phyloP scores from a whole-genome alignment of 2,329 filamentous ascomycete genomes.

The Diaporthe sp. region DNA sequence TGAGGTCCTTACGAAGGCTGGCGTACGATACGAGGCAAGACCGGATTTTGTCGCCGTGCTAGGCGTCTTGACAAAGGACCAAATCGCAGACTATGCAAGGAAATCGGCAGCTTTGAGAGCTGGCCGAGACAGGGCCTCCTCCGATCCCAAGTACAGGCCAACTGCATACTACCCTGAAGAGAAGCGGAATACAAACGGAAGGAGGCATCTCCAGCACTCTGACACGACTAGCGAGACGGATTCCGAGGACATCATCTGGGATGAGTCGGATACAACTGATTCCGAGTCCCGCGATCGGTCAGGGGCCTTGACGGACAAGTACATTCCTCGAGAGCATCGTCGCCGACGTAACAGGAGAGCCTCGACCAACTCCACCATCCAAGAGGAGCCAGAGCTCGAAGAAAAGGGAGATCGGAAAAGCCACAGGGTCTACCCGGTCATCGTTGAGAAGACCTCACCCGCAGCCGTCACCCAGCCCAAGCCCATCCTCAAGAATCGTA shows the following conservation, averaged over 20 bases:
- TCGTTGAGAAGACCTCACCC: constrained; percentile 54
- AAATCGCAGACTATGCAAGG: constrained; percentile 66
- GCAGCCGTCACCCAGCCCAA: constrained; percentile 60
- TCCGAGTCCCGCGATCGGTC: constrained; percentile 41
- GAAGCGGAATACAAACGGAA: constrained; percentile 15
- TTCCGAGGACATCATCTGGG: constrained; percentile 46
- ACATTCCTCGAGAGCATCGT: constrained; percentile 41
- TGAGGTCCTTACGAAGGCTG: constrained; percentile 67
- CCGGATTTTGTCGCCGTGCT: constrained; percentile 73
- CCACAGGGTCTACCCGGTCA: constrained; percentile 55
- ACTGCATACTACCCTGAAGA: constrained; percentile 27
- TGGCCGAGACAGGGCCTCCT: constrained; percentile 50
- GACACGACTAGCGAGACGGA: constrained; percentile 43
- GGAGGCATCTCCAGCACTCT: constrained; percentile 37
- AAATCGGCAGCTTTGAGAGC: constrained; percentile 63
- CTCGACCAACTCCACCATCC: constrained; percentile 57
- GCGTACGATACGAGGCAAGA: constrained; percentile 71
- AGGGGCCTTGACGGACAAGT: constrained; percentile 40
- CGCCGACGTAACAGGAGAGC: constrained; percentile 43
- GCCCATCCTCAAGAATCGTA: constrained; percentile 73
- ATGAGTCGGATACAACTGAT: constrained; percentile 48
- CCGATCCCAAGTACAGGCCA: constrained; percentile 6
- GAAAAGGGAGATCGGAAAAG: constrained; percentile 42
- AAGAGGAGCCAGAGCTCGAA: constrained; percentile 44
- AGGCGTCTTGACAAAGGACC: constrained; percentile 64